Conservation (phyloP, 2,329 filamentous ascomycete species). For the Alternaria brassicae region DNA sequence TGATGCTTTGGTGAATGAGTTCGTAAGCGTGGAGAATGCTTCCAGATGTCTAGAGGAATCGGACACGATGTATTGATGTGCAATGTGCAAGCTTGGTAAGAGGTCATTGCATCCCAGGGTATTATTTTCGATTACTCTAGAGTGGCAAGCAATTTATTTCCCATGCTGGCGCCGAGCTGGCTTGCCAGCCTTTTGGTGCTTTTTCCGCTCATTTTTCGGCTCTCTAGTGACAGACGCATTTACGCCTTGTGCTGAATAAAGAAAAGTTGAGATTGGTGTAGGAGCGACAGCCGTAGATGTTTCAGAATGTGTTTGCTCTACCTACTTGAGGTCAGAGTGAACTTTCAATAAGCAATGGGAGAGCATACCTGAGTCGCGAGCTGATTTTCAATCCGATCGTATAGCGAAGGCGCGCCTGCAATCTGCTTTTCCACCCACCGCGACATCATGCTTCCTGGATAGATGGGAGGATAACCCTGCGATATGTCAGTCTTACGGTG, state of each 20-base stretch:
- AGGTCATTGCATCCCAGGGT: not conserved
- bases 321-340: not conserved
- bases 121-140: not conserved
- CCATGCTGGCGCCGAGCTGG: not conserved
- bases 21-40: no score
- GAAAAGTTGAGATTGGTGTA: not conserved
- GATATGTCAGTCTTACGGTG: not conserved
- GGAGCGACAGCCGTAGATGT: not conserved
- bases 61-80: not conserved
- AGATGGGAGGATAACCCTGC: not conserved
- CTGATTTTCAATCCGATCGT: not conserved
- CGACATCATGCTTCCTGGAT: not conserved
- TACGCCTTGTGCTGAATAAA: not conserved
- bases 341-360: not conserved
- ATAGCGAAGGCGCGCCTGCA: not conserved
- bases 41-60: no score
- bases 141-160: not conserved
- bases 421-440: not conserved
- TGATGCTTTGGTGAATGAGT: no score
- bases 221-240: not conserved
- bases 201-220: not conserved
- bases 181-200: not conserved
- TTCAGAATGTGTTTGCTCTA: not conserved
- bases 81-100: not conserved
- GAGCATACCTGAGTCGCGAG: not conserved